Base-by-base conservation (phyloP, 768 basidiomycete genomes). In the Panus rudis region DNA sequence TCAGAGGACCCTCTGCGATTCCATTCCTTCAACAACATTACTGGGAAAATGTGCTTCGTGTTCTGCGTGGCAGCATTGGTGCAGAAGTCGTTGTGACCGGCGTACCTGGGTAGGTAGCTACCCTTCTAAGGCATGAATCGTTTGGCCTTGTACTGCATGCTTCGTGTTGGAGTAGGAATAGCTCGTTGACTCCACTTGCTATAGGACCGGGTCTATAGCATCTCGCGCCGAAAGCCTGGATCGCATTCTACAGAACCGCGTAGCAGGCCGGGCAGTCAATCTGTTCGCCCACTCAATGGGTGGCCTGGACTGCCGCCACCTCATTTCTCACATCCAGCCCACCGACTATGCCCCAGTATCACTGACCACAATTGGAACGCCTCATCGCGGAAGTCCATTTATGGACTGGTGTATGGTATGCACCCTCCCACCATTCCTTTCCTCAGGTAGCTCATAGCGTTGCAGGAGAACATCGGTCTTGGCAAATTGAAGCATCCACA, bases 231-330 rank as follows among this genome's bases (percentile, higher is more conserved):
- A 81, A 41, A 74, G 71, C 34, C 69, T 99, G 50, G 75, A 98
- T 60, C 70, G 70, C 19, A 78, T 84, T 51, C 72, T 99, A 10
- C 70, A 78, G 43, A 57, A 67, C 11, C 81, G 70, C 37, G 79
- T 82, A 3, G 70, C 67, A 12, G 92, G 89, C 4, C 77, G 83
- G 37, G 89, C 85, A 7, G 65, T 98, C 55, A 99, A 99, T 60
- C 81, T 99, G 50, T 70, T 99, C 34, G 96, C 90, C 0, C 96
- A 99, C 59, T 93, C 91, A 6, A 99, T 99, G 96, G 94, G 94
- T 16, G 94, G 94, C 0, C 72, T 99, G 7, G 96, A 99, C 58
- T 92, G 92, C 57, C 78, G 96, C 39, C 81, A 97, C 59, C 70
- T 99, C 14, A 93, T 98, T 46, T 79, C 89, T 2, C 86, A 86